Evolutionary conservation across 257 asterid genomes (phyloP), one percentile per base, ranked within the genome.

Genomic region (Eucommia ulmoides): DNA sequence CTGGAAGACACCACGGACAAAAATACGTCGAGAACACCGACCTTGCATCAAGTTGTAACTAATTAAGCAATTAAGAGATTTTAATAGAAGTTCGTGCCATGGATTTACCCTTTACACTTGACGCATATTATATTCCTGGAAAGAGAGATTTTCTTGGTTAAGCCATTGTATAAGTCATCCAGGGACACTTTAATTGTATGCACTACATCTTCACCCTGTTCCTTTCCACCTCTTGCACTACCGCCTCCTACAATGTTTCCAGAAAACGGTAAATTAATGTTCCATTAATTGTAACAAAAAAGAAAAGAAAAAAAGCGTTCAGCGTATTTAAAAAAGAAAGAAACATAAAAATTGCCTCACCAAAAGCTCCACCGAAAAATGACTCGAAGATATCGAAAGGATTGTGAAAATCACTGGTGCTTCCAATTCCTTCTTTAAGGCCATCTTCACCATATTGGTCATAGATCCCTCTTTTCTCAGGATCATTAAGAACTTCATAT

Each of bases 371-470:
- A 14, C 80, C 80, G 22, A 76, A 76, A 74, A 76, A 72, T 17
- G 80, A 69, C 9, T 67, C 62, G 67, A 76, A 76, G 52, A 76
- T 69, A 59, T 72, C 83, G 21, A 76, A 76, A 18, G 83, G 80
- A 29, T 72, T 77, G 1, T 76, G 79, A 72, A 65, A 65, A 18
- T 72, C 79, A 19, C 79, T 74, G 10, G 76, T 76, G 11, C 76
- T 74, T 7, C 74, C 77, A 77, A 72, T 76, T 69, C 83, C 83
- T 60, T 76, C 83, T 59, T 76, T 72, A 22, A 76, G 77, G 21
- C 77, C 83, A 21, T 76, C 83, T 63, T 76, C 83, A 38, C 83
- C 83, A 49, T 76, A 76, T 53, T 72, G 83, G 23, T 76, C 79
- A 47, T 76, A 72, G 41, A 76, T 72, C 26, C 69, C 79, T 41